phyloP scores from a whole-genome alignment of 495 filamentous ascomycete genomes.

The Penicillium manginii region DNA sequence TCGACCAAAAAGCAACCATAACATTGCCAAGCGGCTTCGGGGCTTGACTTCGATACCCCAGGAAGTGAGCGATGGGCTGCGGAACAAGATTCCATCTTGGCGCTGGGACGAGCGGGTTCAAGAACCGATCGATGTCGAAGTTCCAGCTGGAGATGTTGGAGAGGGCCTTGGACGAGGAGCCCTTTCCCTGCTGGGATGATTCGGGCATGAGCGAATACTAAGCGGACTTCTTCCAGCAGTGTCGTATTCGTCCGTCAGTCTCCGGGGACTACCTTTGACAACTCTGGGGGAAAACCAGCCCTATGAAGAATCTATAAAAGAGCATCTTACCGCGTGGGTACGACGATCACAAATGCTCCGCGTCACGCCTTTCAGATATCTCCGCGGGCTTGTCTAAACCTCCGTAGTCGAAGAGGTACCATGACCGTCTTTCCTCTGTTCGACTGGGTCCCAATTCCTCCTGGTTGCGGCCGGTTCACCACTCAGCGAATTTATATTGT shows the following conservation, averaged over 20 bases:
- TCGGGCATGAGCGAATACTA: conserved; percentile 12
- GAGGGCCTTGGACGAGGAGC: conserved; percentile 4
- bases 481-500: conserved; percentile 42
- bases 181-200: not conserved
- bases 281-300: not conserved
- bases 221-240: not conserved
- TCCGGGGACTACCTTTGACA: not conserved
- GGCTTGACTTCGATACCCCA: conserved; percentile 42
- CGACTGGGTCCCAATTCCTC: not conserved
- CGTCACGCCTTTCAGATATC: conserved; percentile 1
- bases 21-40: conserved; percentile 41
- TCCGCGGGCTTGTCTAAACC: not conserved
- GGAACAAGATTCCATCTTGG: conserved; percentile 45
- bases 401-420: not conserved
- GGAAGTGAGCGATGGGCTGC: conserved; percentile 42
- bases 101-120: conserved; percentile 64
- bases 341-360: not conserved
- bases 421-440: not conserved
- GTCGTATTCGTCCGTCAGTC: not conserved
- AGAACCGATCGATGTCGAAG: conserved; percentile 67
- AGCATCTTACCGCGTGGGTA: conserved; percentile 1
- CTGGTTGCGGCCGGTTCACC: conserved; percentile 23
- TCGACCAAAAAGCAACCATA: conserved; percentile 44
- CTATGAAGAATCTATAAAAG: conserved; percentile 4
- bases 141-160: conserved; percentile 39